phyloP scores from a whole-genome alignment of 2,329 filamentous ascomycete species.

The Davidsoniella virescens region DNA sequence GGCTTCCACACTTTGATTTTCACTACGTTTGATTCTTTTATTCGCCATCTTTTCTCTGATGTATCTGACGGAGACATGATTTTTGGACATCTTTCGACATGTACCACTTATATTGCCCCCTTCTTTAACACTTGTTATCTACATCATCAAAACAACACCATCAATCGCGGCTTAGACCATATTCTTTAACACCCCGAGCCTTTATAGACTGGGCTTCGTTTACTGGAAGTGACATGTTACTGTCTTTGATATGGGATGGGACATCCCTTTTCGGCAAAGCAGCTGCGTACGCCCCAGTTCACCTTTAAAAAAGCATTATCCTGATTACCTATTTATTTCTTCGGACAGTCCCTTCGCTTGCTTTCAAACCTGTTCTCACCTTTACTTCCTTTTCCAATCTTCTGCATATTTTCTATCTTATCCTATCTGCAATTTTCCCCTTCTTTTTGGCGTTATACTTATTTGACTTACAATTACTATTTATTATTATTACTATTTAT shows the following conservation, averaged over 20 bases:
- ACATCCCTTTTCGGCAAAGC: no score
- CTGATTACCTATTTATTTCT: no score
- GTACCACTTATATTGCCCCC: not conserved
- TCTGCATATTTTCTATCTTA: not conserved
- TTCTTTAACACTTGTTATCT: no score
- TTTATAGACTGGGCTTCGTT: no score
- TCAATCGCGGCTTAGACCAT: no score
- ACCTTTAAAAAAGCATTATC: no score
- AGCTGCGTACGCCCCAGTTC: no score
- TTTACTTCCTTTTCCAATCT: not conserved
- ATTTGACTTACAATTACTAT: not conserved
- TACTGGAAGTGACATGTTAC: no score
- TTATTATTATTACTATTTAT: not conserved
- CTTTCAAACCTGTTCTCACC: not conserved
- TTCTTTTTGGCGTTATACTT: not conserved
- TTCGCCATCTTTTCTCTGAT: not conserved
- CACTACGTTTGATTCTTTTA: no score
- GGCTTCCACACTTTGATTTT: not conserved
- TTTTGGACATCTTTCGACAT: not conserved
- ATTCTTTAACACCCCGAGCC: no score
- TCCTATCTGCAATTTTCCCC: slow-evolving; percentile 2
- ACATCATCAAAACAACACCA: no score
- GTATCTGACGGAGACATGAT: not conserved
- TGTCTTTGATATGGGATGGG: no score
- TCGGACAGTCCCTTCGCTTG: not conserved